These are phyloP conservation scores for Penicillium paradoxum DNA, from an alignment of 495 filamentous ascomycete genomes.

Conservation along the genomic window DNA sequence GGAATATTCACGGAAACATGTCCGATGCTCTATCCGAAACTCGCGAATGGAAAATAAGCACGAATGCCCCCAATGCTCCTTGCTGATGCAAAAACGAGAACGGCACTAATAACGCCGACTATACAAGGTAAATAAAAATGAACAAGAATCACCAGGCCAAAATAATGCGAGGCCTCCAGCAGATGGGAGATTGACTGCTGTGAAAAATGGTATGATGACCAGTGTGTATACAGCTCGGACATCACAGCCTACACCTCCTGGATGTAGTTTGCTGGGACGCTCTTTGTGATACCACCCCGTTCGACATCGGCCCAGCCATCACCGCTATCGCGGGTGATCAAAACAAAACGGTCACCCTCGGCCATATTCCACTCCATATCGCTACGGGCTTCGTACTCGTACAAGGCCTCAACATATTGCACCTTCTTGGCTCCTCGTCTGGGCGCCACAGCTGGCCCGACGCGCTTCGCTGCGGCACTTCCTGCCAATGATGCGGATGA, in stretches of 20 bases:
- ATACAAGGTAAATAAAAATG: background rate
- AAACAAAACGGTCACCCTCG: constrained; percentile 87
- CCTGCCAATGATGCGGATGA: constrained; percentile 68
- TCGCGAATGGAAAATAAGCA: constrained; percentile 8
- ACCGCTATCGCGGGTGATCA: constrained; percentile 76
- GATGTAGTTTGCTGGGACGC: constrained; percentile 91
- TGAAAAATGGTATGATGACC: constrained; percentile 1
- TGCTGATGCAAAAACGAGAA: constrained; percentile 22
- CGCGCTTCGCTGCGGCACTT: constrained; percentile 62
- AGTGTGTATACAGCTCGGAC: constrained; percentile 6
- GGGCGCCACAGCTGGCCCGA: constrained; percentile 89
- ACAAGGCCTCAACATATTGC: constrained; percentile 90
- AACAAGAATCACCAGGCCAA: background rate
- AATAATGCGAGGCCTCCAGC: background rate
- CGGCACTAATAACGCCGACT: constrained; percentile 10
- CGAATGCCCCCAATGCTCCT: constrained; percentile 13
- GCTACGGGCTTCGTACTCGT: constrained; percentile 82
- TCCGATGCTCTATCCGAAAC: constrained; percentile 5
- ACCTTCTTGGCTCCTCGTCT: constrained; percentile 89
- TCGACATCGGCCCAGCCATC: constrained; percentile 98
- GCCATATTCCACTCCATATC: constrained; percentile 84
- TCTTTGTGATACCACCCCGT: constrained; percentile 81
- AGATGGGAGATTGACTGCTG: too few relatives aligned
- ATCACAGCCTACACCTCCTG: constrained; percentile 54
- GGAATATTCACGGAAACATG: background rate